A percentile compares a stretch with the other conserved stretches of the same genome.
These are phyloP conservation scores for Amanita pseudoporphyria DNA, from an alignment of 768 basidiomycete species.

Conservation along the genomic window DNA sequence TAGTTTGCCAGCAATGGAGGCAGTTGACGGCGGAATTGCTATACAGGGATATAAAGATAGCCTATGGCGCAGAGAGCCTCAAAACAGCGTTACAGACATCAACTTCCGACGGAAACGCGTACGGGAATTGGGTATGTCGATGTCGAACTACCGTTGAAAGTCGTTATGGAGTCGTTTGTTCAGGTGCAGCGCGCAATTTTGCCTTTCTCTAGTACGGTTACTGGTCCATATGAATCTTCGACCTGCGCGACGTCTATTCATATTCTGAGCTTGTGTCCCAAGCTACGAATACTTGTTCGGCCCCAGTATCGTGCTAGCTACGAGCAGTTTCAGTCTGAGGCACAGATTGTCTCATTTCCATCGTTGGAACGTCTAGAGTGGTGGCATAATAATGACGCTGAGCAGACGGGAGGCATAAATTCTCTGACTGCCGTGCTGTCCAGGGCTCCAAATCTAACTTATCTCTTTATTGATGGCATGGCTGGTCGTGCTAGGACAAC, in stretches of 20 bases:
- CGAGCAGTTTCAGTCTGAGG: constrained; percentile 44
- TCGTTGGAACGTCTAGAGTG: constrained; percentile 57
- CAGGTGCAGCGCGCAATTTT: constrained; percentile 50
- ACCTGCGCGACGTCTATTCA: constrained; percentile 27
- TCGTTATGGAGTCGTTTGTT: not conserved
- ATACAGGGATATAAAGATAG: constrained; percentile 44
- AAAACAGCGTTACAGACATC: constrained; percentile 16
- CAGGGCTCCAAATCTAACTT: constrained; percentile 44
- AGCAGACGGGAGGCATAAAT: constrained; percentile 58
- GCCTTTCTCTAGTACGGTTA: constrained; percentile 45
- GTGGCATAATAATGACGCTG: constrained; percentile 53
- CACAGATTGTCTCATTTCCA: constrained; percentile 32
- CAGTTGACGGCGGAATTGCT: constrained; percentile 33
- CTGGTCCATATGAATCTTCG: constrained; percentile 19
- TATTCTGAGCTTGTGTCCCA: constrained; percentile 38
- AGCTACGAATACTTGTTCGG: constrained; percentile 46
- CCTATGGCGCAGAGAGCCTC: constrained; percentile 20
- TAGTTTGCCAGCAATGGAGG: constrained; percentile 54
- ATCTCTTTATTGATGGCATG: constrained; percentile 46
- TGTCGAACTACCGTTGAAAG: not conserved
- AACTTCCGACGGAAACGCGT: constrained; percentile 16
- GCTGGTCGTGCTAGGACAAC: constrained; percentile 19
- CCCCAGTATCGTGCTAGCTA: constrained; percentile 23
- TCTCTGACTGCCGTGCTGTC: constrained; percentile 43
- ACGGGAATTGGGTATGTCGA: constrained; percentile 23